These are phyloP conservation scores for Hura crepitans DNA, from an alignment of 441 rosid species.

Conservation along the genomic window DNA sequence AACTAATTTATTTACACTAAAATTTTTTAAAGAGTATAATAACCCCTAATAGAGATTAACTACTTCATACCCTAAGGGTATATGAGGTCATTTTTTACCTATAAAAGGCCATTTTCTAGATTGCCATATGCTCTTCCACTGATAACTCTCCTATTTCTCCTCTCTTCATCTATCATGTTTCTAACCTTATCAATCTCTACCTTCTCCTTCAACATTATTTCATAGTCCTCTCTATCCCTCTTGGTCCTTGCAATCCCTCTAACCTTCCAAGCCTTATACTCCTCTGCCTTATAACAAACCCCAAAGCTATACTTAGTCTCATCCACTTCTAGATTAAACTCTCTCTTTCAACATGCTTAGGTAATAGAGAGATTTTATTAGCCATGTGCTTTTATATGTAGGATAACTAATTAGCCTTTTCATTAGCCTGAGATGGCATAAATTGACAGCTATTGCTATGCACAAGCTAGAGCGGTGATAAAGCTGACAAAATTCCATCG, in stretches of 20 bases:
- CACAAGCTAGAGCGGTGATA: constrained; percentile 97
- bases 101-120: too few species aligned
- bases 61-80: too few species aligned
- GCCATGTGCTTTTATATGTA: constrained; percentile 91
- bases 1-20: too few species aligned
- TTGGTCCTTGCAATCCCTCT: constrained; percentile 82
- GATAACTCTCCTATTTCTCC: too few species aligned
- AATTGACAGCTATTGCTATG: constrained; percentile 97
- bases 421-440: constrained; percentile 97
- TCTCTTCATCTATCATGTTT: constrained; percentile 93
- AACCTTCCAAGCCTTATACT: constrained; percentile 86
- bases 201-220: constrained; percentile 71
- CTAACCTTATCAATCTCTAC: constrained; percentile 86
- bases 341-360: constrained; percentile 82
- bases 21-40: too few species aligned
- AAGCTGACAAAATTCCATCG: constrained; percentile 84
- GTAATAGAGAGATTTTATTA: constrained; percentile 78
- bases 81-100: too few species aligned
- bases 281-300: constrained; percentile 86
- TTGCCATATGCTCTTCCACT: too few species aligned
- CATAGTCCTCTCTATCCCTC: constrained; percentile 71
- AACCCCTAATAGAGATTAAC: too few species aligned
- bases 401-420: constrained; percentile 93
- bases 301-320: constrained; percentile 63
- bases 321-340: constrained; percentile 59